A percentile compares a stretch with the other conserved stretches of the same genome.
Conservation (phyloP, 495 filamentous ascomycete species). For the Beverwykella pulmonaria region DNA sequence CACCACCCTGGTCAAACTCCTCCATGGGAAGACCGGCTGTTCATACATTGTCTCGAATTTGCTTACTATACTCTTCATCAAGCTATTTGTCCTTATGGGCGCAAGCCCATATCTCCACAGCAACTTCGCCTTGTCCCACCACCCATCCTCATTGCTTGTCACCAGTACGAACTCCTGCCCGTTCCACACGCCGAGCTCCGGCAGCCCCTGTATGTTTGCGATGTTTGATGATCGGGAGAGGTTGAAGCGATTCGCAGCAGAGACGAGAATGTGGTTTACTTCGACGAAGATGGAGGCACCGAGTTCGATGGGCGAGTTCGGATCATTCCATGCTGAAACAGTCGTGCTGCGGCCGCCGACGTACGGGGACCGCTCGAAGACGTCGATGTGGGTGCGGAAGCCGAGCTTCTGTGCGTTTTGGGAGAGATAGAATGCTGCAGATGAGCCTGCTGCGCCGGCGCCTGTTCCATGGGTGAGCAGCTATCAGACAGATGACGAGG, state of each 20-base stretch:
- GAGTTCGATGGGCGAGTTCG: conserved; percentile 74
- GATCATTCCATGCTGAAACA: conserved; percentile 74
- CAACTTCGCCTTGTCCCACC: conserved; percentile 80
- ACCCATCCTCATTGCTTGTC: conserved; percentile 57
- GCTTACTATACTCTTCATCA: conserved; percentile 71
- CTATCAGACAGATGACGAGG: not conserved
- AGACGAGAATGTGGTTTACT: conserved; percentile 79
- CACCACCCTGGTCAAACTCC: conserved; percentile 67
- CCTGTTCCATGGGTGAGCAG: conserved; percentile 54
- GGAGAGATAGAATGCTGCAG: conserved; percentile 78
- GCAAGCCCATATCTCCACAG: conserved; percentile 84
- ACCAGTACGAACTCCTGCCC: conserved; percentile 73
- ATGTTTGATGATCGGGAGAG: conserved; percentile 54
- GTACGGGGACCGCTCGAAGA: conserved; percentile 80
- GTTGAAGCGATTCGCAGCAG: conserved; percentile 71
- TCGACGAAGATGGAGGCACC: conserved; percentile 92
- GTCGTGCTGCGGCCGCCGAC: conserved; percentile 90
- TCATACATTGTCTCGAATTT: conserved; percentile 84
- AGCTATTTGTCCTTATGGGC: conserved; percentile 69
- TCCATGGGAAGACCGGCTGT: conserved; percentile 79
- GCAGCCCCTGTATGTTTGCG: conserved; percentile 37
- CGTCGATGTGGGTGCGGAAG: conserved; percentile 69
- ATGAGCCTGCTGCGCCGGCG: conserved; percentile 86
- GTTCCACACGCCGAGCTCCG: conserved; percentile 80
- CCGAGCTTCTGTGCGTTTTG: conserved; percentile 63